These are phyloP conservation scores for Diaporthe vexans DNA, from an alignment of 2,329 filamentous ascomycete genomes.

Conservation along the genomic window DNA sequence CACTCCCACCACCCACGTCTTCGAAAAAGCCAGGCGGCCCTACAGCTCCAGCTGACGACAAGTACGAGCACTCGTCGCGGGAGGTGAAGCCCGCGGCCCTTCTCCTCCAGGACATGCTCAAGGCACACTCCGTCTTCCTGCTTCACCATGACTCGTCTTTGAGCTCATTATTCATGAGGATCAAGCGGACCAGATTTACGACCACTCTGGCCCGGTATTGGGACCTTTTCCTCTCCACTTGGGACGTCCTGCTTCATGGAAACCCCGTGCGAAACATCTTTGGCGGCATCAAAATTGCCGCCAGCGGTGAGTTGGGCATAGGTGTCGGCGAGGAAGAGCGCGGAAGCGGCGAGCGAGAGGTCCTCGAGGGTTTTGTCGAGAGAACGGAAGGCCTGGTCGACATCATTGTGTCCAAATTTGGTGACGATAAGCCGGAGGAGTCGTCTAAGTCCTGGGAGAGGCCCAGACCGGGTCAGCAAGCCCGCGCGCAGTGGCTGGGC, in stretches of 20 bases:
- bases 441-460: constrained; percentile 46
- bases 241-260: constrained; percentile 92
- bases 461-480: constrained; percentile 45
- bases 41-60: constrained; percentile 49
- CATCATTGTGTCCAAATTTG: constrained; percentile 89
- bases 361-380: constrained; percentile 87
- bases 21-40: constrained; percentile 48
- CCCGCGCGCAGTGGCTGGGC: constrained; percentile 76
- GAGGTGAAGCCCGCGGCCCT: constrained; percentile 89
- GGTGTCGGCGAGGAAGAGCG: constrained; percentile 97
- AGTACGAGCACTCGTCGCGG: constrained; percentile 86
- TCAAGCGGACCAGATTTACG: constrained; percentile 78
- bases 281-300: constrained; percentile 87
- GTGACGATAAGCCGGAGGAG: constrained; percentile 57
- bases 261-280: constrained; percentile 87
- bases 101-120: constrained; percentile 83
- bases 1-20: constrained; percentile 67
- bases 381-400: constrained; percentile 89
- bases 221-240: constrained; percentile 77
- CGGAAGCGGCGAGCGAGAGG: constrained; percentile 92
- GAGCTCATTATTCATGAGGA: constrained; percentile 75
- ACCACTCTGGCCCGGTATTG: constrained; percentile 84
- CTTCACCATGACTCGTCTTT: constrained; percentile 88
- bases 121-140: constrained; percentile 86
- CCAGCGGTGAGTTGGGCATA: constrained; percentile 90